Percentiles rank a stretch among this genome's conserved stretches.
Evolutionary conservation across 2,329 filamentous ascomycete genomes (phyloP).

Genomic region (Helotiales sp.): DNA sequence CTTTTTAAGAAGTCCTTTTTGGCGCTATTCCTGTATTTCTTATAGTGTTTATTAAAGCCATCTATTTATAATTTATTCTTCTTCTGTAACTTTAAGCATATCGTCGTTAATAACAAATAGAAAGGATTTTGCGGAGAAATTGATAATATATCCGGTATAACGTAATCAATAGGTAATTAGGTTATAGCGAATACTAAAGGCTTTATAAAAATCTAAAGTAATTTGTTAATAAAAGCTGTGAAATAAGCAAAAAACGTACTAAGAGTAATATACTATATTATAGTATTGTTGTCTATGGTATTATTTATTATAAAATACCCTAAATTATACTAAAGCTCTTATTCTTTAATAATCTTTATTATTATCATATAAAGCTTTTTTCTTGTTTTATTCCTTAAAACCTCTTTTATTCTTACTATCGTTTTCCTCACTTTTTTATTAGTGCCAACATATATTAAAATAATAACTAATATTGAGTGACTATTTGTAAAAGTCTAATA

Average conservation of each 20-base stretch:
- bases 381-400: too few relatives aligned
- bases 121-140: background rate
- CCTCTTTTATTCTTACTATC: too few relatives aligned
- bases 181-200: background rate
- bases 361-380: too few relatives aligned
- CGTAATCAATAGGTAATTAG: background rate
- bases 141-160: background rate
- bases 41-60: background rate
- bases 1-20: background rate
- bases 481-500: too few relatives aligned
- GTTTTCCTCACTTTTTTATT: too few relatives aligned
- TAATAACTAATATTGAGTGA: too few relatives aligned
- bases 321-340: too few relatives aligned
- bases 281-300: too few relatives aligned
- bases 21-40: background rate
- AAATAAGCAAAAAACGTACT: background rate
- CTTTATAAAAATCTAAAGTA: background rate
- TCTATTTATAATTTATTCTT: background rate
- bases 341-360: too few relatives aligned
- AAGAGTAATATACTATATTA: too few relatives aligned
- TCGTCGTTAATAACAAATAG: background rate
- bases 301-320: too few relatives aligned
- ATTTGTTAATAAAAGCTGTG: background rate
- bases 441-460: too few relatives aligned
- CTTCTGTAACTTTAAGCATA: background rate